These are phyloP conservation scores for Miscanthus lutarioriparius DNA, from an alignment of 176 grass and related monocot genomes.

Conservation along the genomic window DNA sequence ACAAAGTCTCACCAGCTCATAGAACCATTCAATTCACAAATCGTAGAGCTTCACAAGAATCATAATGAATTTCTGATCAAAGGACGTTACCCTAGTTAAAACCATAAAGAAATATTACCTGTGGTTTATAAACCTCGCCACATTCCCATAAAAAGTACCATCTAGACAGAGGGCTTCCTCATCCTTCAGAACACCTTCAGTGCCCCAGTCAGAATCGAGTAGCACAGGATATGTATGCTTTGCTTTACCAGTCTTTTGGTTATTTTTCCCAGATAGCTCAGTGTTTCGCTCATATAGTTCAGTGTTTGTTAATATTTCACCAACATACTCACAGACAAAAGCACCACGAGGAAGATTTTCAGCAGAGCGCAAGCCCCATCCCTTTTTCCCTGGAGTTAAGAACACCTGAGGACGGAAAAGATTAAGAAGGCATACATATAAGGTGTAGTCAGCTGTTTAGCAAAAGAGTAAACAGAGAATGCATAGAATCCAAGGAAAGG, in stretches of 20 bases:
- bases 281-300: constrained; percentile 70
- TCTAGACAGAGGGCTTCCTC: constrained; percentile 88
- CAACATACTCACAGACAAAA: constrained; percentile 91
- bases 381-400: constrained; percentile 65
- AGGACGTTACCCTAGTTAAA: background rate
- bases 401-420: constrained; percentile 62
- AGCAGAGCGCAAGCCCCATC: constrained; percentile 70
- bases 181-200: constrained; percentile 79
- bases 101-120: constrained; percentile 49
- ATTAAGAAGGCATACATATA: background rate
- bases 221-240: constrained; percentile 75
- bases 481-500: background rate
- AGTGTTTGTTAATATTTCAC: constrained; percentile 92
- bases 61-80: background rate
- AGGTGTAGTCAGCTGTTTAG: background rate
- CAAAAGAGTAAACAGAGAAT: background rate
- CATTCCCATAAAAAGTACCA: constrained; percentile 84
- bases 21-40: background rate
- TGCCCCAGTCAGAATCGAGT: constrained; percentile 81
- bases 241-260: constrained; percentile 33
- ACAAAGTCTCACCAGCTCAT: background rate
- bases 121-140: constrained; percentile 95
- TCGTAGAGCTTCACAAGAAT: background rate
- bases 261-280: background rate
- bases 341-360: constrained; percentile 68